Percentiles rank a stretch among this genome's conserved stretches.
These are phyloP conservation scores for Trichosporon inkin DNA, from an alignment of 1,284 basidiomycete genomes.

Conservation along the genomic window DNA sequence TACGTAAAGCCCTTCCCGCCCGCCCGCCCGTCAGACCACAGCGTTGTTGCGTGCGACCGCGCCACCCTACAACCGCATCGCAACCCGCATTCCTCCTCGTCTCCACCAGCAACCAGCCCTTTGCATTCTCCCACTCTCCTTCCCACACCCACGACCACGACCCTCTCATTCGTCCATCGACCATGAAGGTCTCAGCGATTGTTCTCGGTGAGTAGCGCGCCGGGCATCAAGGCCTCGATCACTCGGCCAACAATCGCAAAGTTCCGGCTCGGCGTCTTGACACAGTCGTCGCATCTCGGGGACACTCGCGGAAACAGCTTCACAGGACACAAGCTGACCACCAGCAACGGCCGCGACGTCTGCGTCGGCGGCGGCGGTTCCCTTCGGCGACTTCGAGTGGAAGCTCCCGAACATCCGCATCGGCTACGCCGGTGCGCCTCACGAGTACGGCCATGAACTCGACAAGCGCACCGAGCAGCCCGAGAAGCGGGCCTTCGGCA, in stretches of 20 bases:
- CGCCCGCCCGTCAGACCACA: too few relatives aligned
- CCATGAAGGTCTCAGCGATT: slow-evolving; percentile 3
- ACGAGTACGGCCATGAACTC: background rate
- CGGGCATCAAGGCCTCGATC: too few relatives aligned
- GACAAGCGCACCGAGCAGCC: background rate
- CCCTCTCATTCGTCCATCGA: background rate
- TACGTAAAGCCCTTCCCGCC: too few relatives aligned
- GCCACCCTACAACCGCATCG: too few relatives aligned
- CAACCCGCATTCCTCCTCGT: too few relatives aligned
- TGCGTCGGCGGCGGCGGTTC: background rate
- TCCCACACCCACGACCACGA: background rate
- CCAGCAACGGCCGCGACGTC: background rate
- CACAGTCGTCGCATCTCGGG: too few relatives aligned
- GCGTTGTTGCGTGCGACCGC: too few relatives aligned
- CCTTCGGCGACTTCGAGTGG: background rate
- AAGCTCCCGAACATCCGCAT: slow-evolving; percentile 6
- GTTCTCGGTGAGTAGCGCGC: background rate
- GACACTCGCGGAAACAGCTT: too few relatives aligned
- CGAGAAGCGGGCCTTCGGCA: background rate
- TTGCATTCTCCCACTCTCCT: background rate
- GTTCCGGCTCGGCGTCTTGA: too few relatives aligned
- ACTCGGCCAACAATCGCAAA: too few relatives aligned
- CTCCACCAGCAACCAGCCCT: too few relatives aligned
- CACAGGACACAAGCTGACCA: background rate
- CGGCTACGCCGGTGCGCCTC: background rate